Conservation (phyloP, 768 basidiomycete genomes). For the Daedaleopsis sinensis region DNA sequence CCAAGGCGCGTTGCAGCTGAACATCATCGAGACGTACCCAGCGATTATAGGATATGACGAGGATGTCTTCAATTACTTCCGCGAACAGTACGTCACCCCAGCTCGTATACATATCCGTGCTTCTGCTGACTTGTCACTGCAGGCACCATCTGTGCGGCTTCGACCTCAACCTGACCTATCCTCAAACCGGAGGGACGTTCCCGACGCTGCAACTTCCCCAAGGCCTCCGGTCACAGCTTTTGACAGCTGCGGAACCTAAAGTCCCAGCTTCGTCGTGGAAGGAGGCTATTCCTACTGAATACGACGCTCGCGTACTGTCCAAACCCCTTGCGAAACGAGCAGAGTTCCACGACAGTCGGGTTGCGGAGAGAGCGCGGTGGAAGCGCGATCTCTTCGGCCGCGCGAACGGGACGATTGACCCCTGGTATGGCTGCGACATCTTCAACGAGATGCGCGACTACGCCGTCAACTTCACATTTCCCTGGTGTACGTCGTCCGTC, state of each 20-base stretch:
- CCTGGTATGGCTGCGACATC: conserved; percentile 50
- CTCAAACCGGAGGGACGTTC: conserved; percentile 55
- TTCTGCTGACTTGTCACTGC: neutral
- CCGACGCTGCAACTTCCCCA: conserved; percentile 34
- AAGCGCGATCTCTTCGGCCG: conserved; percentile 55
- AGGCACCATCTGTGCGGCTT: conserved; percentile 65
- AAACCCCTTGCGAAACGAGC: neutral
- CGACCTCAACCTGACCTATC: conserved; percentile 68
- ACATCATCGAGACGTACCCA: conserved; percentile 68
- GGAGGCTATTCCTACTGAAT: conserved; percentile 6
- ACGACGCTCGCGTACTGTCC: neutral
- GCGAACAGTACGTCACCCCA: conserved; percentile 54
- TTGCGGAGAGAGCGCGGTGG: conserved; percentile 35
- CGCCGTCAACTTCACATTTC: conserved; percentile 69
- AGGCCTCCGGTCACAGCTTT: conserved; percentile 1
- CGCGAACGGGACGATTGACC: conserved; percentile 51
- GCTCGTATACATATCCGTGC: conserved; percentile 48
- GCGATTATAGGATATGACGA: conserved; percentile 73
- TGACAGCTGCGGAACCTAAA: neutral
- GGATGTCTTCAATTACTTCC: conserved; percentile 67
- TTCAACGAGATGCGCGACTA: conserved; percentile 70
- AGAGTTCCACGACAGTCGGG: conserved; percentile 16
- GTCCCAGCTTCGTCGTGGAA: conserved; percentile 7
- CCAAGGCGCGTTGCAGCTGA: conserved; percentile 40
- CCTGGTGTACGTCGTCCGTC: conserved; percentile 40